Conservation (phyloP, 805 yeast species). For the Zygosaccharomyces kombuchaensis region DNA sequence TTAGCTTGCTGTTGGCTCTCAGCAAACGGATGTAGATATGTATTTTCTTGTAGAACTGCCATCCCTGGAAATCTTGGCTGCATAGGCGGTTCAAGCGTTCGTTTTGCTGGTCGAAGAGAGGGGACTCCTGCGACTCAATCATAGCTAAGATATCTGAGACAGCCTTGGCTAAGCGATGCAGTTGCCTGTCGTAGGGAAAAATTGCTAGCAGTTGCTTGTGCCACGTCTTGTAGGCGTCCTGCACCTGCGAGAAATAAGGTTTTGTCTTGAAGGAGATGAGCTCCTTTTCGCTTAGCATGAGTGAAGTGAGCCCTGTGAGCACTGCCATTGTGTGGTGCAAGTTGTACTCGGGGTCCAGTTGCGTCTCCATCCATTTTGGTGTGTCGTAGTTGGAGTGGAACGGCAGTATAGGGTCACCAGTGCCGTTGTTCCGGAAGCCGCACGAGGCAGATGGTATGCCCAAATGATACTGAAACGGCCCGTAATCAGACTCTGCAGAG, state of each 20-base stretch:
- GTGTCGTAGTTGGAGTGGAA: conserved; percentile 60
- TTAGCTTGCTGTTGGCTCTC: conserved; percentile 47
- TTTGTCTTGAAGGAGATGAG: conserved; percentile 45
- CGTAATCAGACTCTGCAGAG: conserved; percentile 51
- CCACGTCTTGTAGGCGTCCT: conserved; percentile 33
- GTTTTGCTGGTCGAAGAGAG: conserved; percentile 46
- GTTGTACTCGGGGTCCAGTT: conserved; percentile 49
- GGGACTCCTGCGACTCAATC: conserved; percentile 27
- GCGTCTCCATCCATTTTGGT: conserved; percentile 48
- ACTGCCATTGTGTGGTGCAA: conserved; percentile 56
- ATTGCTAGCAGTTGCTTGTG: conserved; percentile 19
- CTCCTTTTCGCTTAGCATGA: conserved; percentile 55
- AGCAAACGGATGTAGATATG: conserved; percentile 54
- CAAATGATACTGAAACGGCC: conserved; percentile 59
- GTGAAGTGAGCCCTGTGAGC: conserved; percentile 51
- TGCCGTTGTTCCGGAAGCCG: conserved; percentile 38
- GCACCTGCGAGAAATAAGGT: conserved; percentile 46
- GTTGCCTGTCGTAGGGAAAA: conserved; percentile 23
- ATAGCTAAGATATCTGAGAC: conserved; percentile 10
- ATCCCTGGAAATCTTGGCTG: conserved; percentile 75
- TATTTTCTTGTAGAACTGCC: conserved; percentile 54
- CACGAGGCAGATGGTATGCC: conserved; percentile 62
- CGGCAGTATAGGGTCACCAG: conserved; percentile 42
- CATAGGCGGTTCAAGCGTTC: conserved; percentile 47
- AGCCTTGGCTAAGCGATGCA: conserved; percentile 11